Conservation (phyloP, 106 monocot species). For the Dendrobium nobile region DNA sequence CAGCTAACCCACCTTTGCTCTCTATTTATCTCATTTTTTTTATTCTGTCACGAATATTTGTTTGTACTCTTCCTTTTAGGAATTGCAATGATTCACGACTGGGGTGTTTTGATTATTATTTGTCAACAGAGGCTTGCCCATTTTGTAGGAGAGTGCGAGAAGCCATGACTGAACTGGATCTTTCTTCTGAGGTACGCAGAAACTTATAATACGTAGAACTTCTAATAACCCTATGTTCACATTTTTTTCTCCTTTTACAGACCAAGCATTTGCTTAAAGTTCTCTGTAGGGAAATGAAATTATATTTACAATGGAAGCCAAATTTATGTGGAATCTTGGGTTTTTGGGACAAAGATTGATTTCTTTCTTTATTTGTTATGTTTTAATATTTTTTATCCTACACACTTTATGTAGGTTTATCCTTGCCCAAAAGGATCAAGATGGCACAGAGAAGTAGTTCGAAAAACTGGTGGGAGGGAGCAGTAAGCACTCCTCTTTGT, state of each 20-base stretch:
- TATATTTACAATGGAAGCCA: not conserved
- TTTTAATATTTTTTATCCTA: not conserved
- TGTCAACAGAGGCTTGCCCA: slow-evolving; percentile 88
- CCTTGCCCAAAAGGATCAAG: slow-evolving; percentile 94
- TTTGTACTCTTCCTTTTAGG: not conserved
- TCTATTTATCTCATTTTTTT: not conserved
- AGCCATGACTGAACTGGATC: slow-evolving; percentile 85
- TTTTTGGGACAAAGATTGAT: not conserved
- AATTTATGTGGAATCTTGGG: not conserved
- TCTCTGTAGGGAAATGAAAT: too few species aligned
- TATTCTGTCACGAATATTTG: not conserved
- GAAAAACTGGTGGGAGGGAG: slow-evolving; percentile 61
- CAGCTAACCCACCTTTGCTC: not conserved
- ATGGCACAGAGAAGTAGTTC: slow-evolving; percentile 63
- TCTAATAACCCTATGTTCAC: not conserved
- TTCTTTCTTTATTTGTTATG: not conserved
- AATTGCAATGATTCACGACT: slow-evolving; percentile 12
- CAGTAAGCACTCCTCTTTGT: slow-evolving; percentile 47
- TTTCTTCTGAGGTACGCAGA: slow-evolving; percentile 62
- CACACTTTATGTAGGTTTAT: slow-evolving; percentile 47
- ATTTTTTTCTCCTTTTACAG: too few species aligned
- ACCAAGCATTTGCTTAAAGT: too few species aligned
- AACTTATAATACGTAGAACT: not conserved
- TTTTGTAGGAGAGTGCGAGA: slow-evolving; percentile 94
- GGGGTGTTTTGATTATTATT: slow-evolving; percentile 29